phyloP scores from a whole-genome alignment of 495 filamentous ascomycete genomes.

The Amphirosellinia nigrospora region DNA sequence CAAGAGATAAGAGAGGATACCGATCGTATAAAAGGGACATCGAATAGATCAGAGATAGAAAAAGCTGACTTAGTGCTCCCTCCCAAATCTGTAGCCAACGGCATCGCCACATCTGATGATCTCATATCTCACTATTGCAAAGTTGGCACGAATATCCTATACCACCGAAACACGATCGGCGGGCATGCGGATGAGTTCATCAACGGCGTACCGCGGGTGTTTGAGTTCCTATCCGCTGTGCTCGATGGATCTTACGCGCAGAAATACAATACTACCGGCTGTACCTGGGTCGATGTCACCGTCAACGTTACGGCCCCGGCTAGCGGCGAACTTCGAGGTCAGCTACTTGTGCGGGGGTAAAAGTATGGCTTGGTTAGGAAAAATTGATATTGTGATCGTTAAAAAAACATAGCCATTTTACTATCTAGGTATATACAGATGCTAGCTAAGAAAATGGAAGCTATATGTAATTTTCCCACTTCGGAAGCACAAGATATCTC shows the following conservation, averaged over 20 bases:
- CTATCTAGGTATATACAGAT: background rate
- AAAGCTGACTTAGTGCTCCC: background rate
- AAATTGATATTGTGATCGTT: background rate
- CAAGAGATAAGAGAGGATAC: background rate
- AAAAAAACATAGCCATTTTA: background rate
- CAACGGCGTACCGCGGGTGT: slow-evolving; percentile 34
- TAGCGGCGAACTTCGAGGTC: background rate
- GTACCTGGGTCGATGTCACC: slow-evolving; percentile 22
- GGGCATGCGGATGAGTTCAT: slow-evolving; percentile 30
- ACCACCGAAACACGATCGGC: slow-evolving; percentile 45
- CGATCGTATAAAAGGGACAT: background rate
- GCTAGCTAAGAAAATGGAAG: no score
- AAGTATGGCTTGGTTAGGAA: background rate
- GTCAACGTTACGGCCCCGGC: slow-evolving; percentile 9
- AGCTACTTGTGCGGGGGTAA: background rate
- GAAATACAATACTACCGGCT: slow-evolving; percentile 17
- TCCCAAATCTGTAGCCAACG: background rate
- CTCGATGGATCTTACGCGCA: slow-evolving; percentile 31
- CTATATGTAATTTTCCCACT: no score
- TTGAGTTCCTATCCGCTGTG: slow-evolving; percentile 33
- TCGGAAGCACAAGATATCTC: no score
- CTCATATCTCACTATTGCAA: slow-evolving; percentile 43
- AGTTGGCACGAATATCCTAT: slow-evolving; percentile 39
- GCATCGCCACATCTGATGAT: slow-evolving; percentile 51
- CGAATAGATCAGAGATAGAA: background rate